Percentiles rank a stretch among this genome's conserved stretches.
These are phyloP conservation scores for Phyllosticta paracitricarpa DNA, from an alignment of 2,329 filamentous ascomycete species.

Conservation along the genomic window DNA sequence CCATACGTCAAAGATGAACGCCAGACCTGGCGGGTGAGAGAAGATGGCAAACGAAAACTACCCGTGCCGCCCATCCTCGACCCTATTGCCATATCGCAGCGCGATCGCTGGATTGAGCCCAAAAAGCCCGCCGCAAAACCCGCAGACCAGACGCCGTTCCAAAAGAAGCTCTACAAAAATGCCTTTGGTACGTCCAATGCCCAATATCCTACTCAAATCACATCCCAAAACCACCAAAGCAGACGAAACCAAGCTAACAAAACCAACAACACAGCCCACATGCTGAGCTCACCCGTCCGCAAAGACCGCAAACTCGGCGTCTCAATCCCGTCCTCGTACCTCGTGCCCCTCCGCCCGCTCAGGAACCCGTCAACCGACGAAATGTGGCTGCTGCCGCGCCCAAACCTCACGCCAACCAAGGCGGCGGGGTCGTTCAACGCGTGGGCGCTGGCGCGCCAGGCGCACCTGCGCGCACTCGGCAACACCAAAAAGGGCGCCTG, in stretches of 20 bases:
- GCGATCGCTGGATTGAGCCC: conserved; percentile 28
- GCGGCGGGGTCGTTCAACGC: neutral
- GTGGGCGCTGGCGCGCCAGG: neutral
- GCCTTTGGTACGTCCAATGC: conserved; percentile 48
- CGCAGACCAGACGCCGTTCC: conserved; percentile 35
- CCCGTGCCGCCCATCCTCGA: conserved; percentile 42
- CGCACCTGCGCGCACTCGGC: neutral
- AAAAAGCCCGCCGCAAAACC: conserved; percentile 30
- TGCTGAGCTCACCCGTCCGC: conserved; percentile 52
- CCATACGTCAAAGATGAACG: conserved; percentile 12
- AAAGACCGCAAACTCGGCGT: conserved; percentile 40
- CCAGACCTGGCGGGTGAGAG: conserved; percentile 25
- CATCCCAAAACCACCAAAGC: neutral
- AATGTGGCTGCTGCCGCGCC: conserved; percentile 48
- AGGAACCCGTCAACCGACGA: conserved; percentile 43
- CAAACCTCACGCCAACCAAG: neutral
- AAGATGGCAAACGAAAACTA: conserved; percentile 25
- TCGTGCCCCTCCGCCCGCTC: conserved; percentile 51
- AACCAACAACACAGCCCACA: conserved; percentile 39
- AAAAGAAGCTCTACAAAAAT: conserved; percentile 50
- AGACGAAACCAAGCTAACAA: neutral
- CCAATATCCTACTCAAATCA: no score
- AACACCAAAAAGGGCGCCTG: conserved; percentile 10
- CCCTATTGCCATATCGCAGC: conserved; percentile 27
- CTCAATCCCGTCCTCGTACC: conserved; percentile 42